phyloP scores from a whole-genome alignment of 106 monocot genomes.

The Apostasia ramifera region DNA sequence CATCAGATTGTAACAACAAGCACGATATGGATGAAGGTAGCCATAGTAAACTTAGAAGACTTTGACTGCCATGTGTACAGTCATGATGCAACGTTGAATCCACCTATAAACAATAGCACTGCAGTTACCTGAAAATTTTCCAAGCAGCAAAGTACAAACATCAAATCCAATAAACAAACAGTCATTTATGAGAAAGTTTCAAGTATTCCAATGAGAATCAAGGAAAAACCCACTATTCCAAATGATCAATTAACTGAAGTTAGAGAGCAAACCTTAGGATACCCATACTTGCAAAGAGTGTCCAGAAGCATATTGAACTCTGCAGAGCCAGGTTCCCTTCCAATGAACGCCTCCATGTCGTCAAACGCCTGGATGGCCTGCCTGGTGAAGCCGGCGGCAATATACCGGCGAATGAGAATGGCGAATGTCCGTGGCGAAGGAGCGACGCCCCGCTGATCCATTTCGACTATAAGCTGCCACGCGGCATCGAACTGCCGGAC shows the following conservation, averaged over 20 bases:
- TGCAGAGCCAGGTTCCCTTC: constrained; percentile 32
- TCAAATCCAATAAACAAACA: not conserved
- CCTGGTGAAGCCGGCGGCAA: constrained; percentile 73
- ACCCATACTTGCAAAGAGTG: constrained; percentile 94
- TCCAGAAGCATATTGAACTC: constrained; percentile 79
- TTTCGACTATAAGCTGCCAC: constrained; percentile 81
- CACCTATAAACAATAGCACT: too few species aligned
- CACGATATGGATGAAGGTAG: too few species aligned
- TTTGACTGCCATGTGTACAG: too few species aligned
- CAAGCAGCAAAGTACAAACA: not conserved
- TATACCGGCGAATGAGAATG: constrained; percentile 52
- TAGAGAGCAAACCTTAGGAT: constrained; percentile 55
- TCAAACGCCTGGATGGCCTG: constrained; percentile 79
- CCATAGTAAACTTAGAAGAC: too few species aligned
- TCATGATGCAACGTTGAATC: too few species aligned
- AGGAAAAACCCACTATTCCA: not conserved
- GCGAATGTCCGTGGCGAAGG: constrained; percentile 53
- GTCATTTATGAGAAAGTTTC: not conserved
- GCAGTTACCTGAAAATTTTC: too few species aligned
- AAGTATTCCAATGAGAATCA: not conserved
- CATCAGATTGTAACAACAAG: too few species aligned
- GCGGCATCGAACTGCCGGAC: constrained; percentile 87
- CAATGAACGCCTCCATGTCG: constrained; percentile 92
- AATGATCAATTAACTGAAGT: not conserved
- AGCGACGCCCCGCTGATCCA: constrained; percentile 50